A percentile compares a stretch with the other conserved stretches of the same genome.
These are phyloP conservation scores for Asterophora parasitica DNA, from an alignment of 768 basidiomycete species.

Conservation along the genomic window DNA sequence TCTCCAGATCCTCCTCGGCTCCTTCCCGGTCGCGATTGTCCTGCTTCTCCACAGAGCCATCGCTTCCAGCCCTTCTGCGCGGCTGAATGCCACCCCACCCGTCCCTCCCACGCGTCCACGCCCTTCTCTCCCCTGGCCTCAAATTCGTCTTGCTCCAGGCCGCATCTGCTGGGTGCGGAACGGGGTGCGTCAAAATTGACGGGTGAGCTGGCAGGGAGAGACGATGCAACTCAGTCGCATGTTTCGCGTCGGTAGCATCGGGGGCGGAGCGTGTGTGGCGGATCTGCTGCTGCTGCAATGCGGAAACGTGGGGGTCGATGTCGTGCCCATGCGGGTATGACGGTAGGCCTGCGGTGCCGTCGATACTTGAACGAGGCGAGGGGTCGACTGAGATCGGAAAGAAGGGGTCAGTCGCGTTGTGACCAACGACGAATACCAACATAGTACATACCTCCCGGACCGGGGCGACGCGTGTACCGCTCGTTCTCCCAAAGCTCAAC, in stretches of 20 bases:
- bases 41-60: constrained; percentile 39
- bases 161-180: constrained; percentile 1
- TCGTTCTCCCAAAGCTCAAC: constrained; percentile 85
- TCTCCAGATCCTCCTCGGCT: constrained; percentile 34
- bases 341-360: background rate
- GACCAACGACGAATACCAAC: too few relatives aligned
- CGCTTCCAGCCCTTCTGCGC: constrained; percentile 17
- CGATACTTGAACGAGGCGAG: background rate
- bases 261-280: background rate
- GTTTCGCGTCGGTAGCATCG: background rate
- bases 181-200: background rate
- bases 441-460: constrained; percentile 17
- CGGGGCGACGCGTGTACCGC: constrained; percentile 31
- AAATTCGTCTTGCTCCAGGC: constrained; percentile 44
- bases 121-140: constrained; percentile 41
- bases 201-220: background rate
- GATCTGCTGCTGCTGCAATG: background rate
- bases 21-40: constrained; percentile 27
- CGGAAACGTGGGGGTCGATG: background rate
- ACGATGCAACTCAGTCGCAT: background rate
- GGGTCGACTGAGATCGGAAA: background rate
- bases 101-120: constrained; percentile 71
- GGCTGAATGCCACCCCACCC: constrained; percentile 56
- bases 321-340: background rate
- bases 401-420: background rate